Conservation (phyloP, 108 stramenopile species). For the Epithemia pelagica region DNA sequence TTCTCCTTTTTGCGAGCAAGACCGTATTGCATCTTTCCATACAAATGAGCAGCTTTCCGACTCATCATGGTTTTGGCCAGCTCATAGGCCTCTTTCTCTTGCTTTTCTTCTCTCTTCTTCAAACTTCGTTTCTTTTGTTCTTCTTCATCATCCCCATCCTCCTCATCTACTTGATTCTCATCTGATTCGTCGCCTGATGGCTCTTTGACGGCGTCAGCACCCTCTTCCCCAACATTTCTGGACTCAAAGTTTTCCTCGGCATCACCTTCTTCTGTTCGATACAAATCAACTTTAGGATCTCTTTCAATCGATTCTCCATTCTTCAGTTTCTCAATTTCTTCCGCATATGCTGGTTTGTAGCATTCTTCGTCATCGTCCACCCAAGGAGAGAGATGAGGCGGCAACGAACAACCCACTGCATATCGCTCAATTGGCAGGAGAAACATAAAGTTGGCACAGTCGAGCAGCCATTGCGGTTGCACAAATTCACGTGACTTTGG, state of each 20-base stretch:
- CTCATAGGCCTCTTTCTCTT: constrained; percentile 80
- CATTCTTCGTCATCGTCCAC: constrained; percentile 97
- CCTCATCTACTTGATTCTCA: constrained; percentile 37
- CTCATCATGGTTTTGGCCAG: constrained; percentile 91
- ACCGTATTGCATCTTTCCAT: constrained; percentile 91
- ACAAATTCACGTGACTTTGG: constrained; percentile 89
- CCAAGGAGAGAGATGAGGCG: constrained; percentile 98
- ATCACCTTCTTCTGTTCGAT: constrained; percentile 15
- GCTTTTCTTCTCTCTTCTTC: constrained; percentile 24
- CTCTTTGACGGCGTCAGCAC: constrained; percentile 27
- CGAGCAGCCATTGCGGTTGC: constrained; percentile 98
- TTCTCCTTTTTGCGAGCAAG: constrained; percentile 72
- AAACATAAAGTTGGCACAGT: constrained; percentile 90
- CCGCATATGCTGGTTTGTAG: constrained; percentile 94
- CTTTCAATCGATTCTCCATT: constrained; percentile 58
- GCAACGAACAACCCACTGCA: constrained; percentile 81
- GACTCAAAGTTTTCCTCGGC: constrained; percentile 12
- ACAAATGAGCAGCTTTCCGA: constrained; percentile 86
- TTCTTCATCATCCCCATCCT: constrained; percentile 32
- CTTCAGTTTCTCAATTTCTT: constrained; percentile 88
- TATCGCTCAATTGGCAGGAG: constrained; percentile 83
- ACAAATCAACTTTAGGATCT: neutral
- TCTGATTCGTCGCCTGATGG: constrained; percentile 19
- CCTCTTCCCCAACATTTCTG: constrained; percentile 5
- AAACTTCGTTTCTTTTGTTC: constrained; percentile 14